These are phyloP conservation scores for Myxozyma kluyveri DNA, from an alignment of 805 yeast species.

Conservation along the genomic window DNA sequence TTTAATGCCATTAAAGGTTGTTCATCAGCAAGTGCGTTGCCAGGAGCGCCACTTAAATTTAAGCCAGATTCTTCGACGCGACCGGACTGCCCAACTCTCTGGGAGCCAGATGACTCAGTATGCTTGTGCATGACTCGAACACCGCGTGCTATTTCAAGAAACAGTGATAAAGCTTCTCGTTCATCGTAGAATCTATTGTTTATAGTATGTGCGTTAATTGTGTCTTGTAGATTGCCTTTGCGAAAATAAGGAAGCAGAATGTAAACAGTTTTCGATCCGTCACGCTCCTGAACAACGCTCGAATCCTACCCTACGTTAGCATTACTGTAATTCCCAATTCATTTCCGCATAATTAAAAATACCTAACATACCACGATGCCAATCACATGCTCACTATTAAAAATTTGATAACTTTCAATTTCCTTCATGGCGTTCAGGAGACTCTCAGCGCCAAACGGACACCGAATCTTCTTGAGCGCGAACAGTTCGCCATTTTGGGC, in stretches of 20 bases:
- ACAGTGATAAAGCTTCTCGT: constrained; percentile 57
- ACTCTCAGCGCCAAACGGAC: constrained; percentile 81
- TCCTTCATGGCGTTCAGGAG: constrained; percentile 74
- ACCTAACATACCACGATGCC: constrained; percentile 45
- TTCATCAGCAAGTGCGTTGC: constrained; percentile 29
- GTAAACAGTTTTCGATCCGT: constrained; percentile 76
- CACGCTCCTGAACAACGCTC: constrained; percentile 63
- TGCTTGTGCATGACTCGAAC: constrained; percentile 71
- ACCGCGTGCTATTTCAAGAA: constrained; percentile 72
- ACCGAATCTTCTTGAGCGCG: constrained; percentile 81
- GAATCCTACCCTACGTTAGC: constrained; percentile 55
- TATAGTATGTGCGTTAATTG: constrained; percentile 63
- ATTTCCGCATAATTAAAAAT: background rate
- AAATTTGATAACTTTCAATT: constrained; percentile 69
- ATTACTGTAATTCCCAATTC: background rate
- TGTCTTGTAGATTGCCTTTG: constrained; percentile 74
- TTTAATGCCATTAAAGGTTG: constrained; percentile 46
- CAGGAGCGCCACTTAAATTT: background rate
- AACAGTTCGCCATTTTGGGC: constrained; percentile 47
- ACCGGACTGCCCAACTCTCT: too few relatives aligned
- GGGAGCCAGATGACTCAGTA: constrained; percentile 35
- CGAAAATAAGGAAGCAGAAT: constrained; percentile 70
- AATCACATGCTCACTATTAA: constrained; percentile 65
- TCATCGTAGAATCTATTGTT: constrained; percentile 56
- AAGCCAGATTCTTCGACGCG: background rate